Conservation (phyloP, 352 stramenopile genomes). For the Halophytophthora polymorphica region DNA sequence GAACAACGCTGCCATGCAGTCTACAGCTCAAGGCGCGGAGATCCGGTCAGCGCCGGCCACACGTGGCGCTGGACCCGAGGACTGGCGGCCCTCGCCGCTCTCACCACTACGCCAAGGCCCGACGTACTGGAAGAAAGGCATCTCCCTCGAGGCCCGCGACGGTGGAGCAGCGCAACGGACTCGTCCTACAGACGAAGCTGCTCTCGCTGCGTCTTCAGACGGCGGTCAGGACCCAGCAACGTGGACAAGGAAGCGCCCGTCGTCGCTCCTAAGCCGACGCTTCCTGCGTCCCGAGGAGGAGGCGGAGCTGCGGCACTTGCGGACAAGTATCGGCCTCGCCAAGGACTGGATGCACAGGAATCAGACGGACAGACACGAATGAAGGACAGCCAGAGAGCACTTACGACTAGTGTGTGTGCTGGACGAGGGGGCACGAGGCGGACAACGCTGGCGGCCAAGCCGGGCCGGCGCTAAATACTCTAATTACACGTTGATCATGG, state of each 20-base stretch:
- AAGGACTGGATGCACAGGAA: slow-evolving; percentile 65
- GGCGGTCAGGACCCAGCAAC: too few relatives aligned
- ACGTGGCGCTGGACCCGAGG: slow-evolving; percentile 1
- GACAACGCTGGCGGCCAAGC: slow-evolving; percentile 9
- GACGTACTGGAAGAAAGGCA: slow-evolving; percentile 55
- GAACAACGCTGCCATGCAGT: not conserved
- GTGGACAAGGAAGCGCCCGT: not conserved
- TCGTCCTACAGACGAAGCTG: not conserved
- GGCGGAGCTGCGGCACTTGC: slow-evolving; percentile 40
- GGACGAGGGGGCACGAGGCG: not conserved
- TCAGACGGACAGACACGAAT: not conserved
- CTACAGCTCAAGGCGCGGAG: too few relatives aligned
- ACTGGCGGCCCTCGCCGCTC: slow-evolving; percentile 35
- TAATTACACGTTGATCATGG: slow-evolving; percentile 84
- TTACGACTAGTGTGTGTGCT: not conserved
- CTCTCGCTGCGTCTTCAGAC: too few relatives aligned
- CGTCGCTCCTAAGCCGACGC: slow-evolving; percentile 21
- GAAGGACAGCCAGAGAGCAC: slow-evolving; percentile 13
- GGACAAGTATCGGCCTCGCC: slow-evolving; percentile 58
- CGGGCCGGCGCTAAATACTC: slow-evolving; percentile 49
- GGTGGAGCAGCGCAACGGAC: not conserved
- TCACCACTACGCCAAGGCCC: slow-evolving; percentile 42
- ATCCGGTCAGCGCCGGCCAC: too few relatives aligned
- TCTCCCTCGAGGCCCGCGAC: slow-evolving; percentile 33
- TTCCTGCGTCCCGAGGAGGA: slow-evolving; percentile 64